These are phyloP conservation scores for Cercospora janseana DNA, from an alignment of 2,329 filamentous ascomycete genomes.

Conservation along the genomic window DNA sequence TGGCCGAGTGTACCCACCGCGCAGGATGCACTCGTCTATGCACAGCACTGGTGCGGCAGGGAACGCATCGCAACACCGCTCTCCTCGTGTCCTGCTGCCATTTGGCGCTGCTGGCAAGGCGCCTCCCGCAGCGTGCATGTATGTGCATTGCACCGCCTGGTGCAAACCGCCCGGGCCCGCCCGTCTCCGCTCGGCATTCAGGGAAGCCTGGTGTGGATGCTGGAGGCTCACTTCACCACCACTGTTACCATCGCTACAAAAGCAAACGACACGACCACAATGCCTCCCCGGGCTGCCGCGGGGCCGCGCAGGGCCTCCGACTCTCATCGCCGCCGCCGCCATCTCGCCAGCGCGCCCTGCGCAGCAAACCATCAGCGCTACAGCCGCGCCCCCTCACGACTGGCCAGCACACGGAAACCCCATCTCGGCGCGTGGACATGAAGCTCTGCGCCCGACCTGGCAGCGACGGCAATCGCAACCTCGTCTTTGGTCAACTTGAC, in stretches of 20 bases:
- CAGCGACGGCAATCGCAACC: conserved; percentile 57
- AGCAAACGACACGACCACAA: not conserved
- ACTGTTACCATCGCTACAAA: not conserved
- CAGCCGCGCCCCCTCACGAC: conserved; percentile 33
- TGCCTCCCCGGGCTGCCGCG: too few species aligned
- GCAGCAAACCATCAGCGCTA: conserved; percentile 9
- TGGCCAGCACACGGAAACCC: conserved; percentile 52
- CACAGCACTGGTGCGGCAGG: not conserved
- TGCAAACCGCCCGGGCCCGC: conserved; percentile 16
- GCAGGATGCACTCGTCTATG: too few species aligned
- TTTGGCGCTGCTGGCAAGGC: conserved; percentile 18
- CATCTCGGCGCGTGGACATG: conserved; percentile 62
- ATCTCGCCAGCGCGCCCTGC: not conserved
- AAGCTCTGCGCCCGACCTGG: conserved; percentile 45
- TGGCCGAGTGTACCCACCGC: too few species aligned
- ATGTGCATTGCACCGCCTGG: conserved; percentile 14
- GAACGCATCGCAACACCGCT: conserved; percentile 8
- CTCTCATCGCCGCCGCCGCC: not conserved
- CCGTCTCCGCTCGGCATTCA: conserved; percentile 15
- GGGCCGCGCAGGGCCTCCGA: too few species aligned
- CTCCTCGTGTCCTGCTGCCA: conserved; percentile 20
- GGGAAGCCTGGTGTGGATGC: conserved; percentile 24
- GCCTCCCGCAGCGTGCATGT: conserved; percentile 6
- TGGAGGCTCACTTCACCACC: conserved; percentile 10
- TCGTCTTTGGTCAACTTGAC: conserved; percentile 54